Evolutionary conservation across 345 rosid species (phyloP), one percentile per base, ranked within the genome.

Genomic region (Heritiera littoralis): DNA sequence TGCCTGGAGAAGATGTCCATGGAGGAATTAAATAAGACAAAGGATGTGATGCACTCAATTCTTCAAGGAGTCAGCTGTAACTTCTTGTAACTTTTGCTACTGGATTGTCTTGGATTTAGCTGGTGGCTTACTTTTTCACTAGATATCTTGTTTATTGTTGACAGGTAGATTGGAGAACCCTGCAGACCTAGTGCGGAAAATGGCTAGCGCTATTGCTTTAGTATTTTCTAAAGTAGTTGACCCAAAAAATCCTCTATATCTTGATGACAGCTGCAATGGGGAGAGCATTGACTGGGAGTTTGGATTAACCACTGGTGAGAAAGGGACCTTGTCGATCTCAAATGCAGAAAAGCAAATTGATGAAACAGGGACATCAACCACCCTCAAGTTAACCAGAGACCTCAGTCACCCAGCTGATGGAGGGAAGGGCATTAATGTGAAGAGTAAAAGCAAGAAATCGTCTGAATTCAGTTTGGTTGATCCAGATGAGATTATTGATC

Each of bases 61-160:
- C 98, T 96, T 82, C 91, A 86, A 87, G 99, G 99, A 90, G 92
- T 96, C 88, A 90, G 90, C 92, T 83, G 99, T 96, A 89, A 72
- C 63, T 51, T 81, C 84, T 81, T 81, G 61, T 52, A 77, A 66
- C 88, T 59, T 80, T 75, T 69, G 35, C 68, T 48, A 38, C 52
- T 85, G 32, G 66, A 75, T 75, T 77, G 18, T 76, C 69, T 78
- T 87, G 52, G 54, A n/a, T 71, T 69, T 75, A 51, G 79, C 58
- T 52, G 49, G 74, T 61, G 74, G 54, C 61, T 35, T 81, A 66
- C 58, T 30, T 49, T 80, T 61, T 72, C 32, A 66, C 23, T 81
- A 83, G 45, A 81, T 71, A 9, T 78, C 23, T 74, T 78, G 64
- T 80, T 83, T 79, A 32, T 83, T 80, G 60, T 80, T 86, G 82